These are phyloP conservation scores for Podila epigama DNA, from an alignment of 192 early-diverging fungal genomes.

Conservation along the genomic window DNA sequence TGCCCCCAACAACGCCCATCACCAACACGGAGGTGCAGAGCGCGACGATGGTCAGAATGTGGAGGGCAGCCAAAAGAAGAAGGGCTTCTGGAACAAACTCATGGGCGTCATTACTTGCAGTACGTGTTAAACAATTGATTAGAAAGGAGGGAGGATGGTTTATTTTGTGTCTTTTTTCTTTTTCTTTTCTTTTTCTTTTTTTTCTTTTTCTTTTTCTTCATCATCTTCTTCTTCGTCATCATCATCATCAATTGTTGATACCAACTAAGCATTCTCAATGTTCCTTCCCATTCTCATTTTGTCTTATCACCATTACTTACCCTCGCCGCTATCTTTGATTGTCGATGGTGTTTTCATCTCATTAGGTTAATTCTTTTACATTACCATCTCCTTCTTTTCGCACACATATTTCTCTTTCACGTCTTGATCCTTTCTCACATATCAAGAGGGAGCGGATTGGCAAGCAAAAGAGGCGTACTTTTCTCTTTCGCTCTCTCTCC, in stretches of 20 bases:
- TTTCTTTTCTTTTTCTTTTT: background rate
- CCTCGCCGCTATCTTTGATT: too few species aligned
- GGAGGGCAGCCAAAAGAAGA: slow-evolving; percentile 5
- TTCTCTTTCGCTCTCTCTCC: too few species aligned
- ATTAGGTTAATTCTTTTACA: too few species aligned
- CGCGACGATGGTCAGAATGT: slow-evolving; percentile 19
- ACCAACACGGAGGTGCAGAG: background rate
- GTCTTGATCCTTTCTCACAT: too few species aligned
- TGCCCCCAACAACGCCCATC: background rate
- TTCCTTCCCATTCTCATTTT: slow-evolving; percentile 10
- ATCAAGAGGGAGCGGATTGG: background rate
- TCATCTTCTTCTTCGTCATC: background rate
- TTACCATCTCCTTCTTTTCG: too few species aligned
- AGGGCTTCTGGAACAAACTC: background rate
- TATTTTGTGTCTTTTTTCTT: background rate
- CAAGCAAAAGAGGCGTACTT: too few species aligned
- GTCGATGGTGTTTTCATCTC: too few species aligned
- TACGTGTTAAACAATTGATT: background rate
- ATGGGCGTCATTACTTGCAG: background rate
- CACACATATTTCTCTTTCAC: too few species aligned
- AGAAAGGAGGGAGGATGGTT: slow-evolving; percentile 9
- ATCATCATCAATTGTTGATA: background rate
- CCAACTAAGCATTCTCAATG: background rate
- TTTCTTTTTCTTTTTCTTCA: background rate
- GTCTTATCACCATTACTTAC: too few species aligned